Percentiles rank a stretch among this genome's conserved stretches.
Evolutionary conservation across 768 basidiomycete genomes (phyloP).

Genomic region (Suillus hirtellus): DNA sequence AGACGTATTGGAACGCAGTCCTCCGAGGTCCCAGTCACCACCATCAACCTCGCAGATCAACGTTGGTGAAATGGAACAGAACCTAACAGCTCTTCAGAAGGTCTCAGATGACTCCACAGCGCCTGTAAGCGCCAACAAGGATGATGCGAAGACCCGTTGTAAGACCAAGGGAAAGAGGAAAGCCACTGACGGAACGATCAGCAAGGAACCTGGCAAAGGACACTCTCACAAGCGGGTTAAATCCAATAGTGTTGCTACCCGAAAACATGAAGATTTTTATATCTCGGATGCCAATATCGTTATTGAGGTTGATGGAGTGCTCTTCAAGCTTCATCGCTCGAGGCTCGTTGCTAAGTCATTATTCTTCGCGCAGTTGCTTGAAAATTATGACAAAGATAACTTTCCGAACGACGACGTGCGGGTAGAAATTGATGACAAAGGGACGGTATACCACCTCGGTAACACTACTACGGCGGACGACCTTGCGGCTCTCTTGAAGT

Average conservation of each 20-base stretch:
- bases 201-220: background rate
- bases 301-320: conserved; percentile 31
- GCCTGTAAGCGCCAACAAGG: background rate
- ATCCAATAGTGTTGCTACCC: background rate
- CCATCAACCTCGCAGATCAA: no score
- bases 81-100: no score
- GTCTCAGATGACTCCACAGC: no score
- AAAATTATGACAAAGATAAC: conserved; percentile 7
- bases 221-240: background rate
- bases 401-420: background rate
- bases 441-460: conserved; percentile 5
- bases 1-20: no score
- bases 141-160: background rate
- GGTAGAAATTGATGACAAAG: background rate
- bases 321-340: conserved; percentile 39
- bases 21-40: no score
- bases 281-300: conserved; percentile 36
- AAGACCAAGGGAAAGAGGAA: background rate
- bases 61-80: no score
- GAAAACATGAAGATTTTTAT: conserved; percentile 29
- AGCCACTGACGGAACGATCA: background rate
- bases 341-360: conserved; percentile 31
- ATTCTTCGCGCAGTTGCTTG: conserved; percentile 34
- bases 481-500: background rate
- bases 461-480: conserved; percentile 5